Conservation (phyloP, 23 red algal genomes). For the Gracilaria gracilis region DNA sequence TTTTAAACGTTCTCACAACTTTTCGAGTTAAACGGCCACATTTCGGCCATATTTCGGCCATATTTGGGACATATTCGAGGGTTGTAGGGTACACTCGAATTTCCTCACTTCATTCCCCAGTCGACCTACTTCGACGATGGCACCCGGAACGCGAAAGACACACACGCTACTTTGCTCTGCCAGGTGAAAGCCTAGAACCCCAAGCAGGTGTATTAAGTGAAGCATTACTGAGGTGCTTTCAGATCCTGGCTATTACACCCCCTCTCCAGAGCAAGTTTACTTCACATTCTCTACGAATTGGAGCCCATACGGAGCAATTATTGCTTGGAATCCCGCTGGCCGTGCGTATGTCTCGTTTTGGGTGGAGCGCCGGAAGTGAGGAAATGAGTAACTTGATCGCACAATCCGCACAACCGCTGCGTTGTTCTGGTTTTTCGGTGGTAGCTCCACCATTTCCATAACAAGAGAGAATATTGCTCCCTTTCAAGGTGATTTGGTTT, state of each 20-base stretch:
- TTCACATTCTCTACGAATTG: conserved; percentile 12
- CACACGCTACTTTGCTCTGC: conserved; percentile 27
- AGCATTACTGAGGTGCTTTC: neutral
- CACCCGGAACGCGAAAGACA: neutral
- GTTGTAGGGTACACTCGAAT: neutral
- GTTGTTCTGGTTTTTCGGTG: conserved; percentile 22
- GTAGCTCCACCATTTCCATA: too few relatives aligned
- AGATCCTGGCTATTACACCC: neutral
- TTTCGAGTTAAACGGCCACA: too few relatives aligned
- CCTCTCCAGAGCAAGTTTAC: neutral
- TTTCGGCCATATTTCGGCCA: too few relatives aligned
- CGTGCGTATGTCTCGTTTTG: conserved; percentile 16
- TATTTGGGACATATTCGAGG: too few relatives aligned
- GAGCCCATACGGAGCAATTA: conserved; percentile 13
- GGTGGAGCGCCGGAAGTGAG: neutral
- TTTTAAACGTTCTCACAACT: too few relatives aligned
- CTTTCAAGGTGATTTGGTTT: too few relatives aligned
- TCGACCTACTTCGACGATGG: conserved; percentile 20
- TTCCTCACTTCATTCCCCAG: neutral
- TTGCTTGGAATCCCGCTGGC: neutral
- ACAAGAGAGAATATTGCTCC: too few relatives aligned
- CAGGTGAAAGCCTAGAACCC: neutral
- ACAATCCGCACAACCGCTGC: conserved; percentile 6
- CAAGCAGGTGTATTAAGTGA: neutral
- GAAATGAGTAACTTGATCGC: conserved; percentile 29